Base-by-base conservation (phyloP, 2,329 filamentous ascomycete species). In the Reticulascus tulasneorum region DNA sequence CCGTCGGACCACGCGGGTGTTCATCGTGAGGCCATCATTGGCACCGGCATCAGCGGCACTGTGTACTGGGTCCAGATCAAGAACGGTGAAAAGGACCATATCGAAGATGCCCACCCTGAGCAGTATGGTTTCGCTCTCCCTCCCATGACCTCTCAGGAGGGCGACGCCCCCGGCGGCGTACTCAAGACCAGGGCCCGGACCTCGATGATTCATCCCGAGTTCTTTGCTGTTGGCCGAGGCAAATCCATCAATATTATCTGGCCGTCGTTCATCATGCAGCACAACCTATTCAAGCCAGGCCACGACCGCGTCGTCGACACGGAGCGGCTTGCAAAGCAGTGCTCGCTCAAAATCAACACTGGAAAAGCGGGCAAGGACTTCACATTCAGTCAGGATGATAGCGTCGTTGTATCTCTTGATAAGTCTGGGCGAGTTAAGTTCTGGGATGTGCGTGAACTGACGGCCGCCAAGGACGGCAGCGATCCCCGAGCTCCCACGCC, bases 361-460 rank as follows among this genome's bases (percentile, higher is more conserved):
- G 93, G 91, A 50, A 98, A 98, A 69, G 91, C 93, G 47, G 93
- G 90, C 46, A 98, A 98, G 63, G 93, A 98, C 60, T 98, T 98
- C 59, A 85, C 83, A 29, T 98, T 98, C 65, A 96, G 91, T 61
- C 90, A 94, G 59, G 93, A 98, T 59, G 93, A 98, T 60, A 86
- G 84, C 2, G 82, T 91, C 25, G 88, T 98, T 49, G 90, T 94
- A 29, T 96, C 91, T 31, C 78, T 98, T 34, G 94, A 98, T 62
- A 98, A 98, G 69, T 91, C 89, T 41, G 94, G 93, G 30, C 83
- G 88, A 44, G 83, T 97, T 66, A 93, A 94, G 63, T 96, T 98
- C 71, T 98, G 93, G 94, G 93, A 98, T 59, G 87, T 97, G 47
- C 86, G 86, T 41, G 79, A 86, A 42, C 73, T 96, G 37, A 84